A percentile compares a stretch with the other conserved stretches of the same genome.
Evolutionary conservation across 2,329 filamentous ascomycete species (phyloP).

Genomic region (Chrysoporthe puriensis): DNA sequence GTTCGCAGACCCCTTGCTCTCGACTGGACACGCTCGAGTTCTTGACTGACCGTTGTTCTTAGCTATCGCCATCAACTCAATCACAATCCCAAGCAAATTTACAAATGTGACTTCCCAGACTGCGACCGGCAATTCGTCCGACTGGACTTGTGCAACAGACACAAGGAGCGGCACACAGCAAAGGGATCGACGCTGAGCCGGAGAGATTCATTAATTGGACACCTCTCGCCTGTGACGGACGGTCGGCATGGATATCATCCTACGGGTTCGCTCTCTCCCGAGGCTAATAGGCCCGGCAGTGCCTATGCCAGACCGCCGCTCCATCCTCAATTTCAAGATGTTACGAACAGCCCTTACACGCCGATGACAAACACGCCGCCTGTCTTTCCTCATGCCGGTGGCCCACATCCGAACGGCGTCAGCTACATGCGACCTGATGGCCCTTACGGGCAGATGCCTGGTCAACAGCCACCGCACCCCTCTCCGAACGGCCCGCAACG

Average conservation of each 20-base stretch:
- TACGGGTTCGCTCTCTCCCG: slow-evolving; percentile 51
- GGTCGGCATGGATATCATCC: slow-evolving; percentile 45
- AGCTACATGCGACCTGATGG: slow-evolving; percentile 50
- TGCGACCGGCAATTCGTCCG: slow-evolving; percentile 91
- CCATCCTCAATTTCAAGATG: slow-evolving; percentile 52
- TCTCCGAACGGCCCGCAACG: slow-evolving; percentile 49
- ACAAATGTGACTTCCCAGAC: slow-evolving; percentile 88
- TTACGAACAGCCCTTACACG: slow-evolving; percentile 50
- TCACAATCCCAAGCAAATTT: slow-evolving; percentile 94
- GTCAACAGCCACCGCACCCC: slow-evolving; percentile 41
- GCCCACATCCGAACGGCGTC: slow-evolving; percentile 41
- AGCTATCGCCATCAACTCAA: slow-evolving; percentile 92
- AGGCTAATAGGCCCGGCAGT: slow-evolving; percentile 48
- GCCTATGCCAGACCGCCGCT: slow-evolving; percentile 47
- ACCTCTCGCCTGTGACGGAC: slow-evolving; percentile 49
- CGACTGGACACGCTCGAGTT: not conserved
- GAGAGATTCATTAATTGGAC: slow-evolving; percentile 68
- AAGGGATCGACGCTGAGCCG: slow-evolving; percentile 77
- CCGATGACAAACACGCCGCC: slow-evolving; percentile 51
- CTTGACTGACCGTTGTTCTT: slow-evolving; percentile 4
- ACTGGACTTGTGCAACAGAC: slow-evolving; percentile 86
- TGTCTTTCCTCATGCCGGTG: slow-evolving; percentile 38
- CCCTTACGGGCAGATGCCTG: slow-evolving; percentile 39
- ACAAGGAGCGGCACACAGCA: slow-evolving; percentile 79
- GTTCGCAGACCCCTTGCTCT: slow-evolving; percentile 52